Evolutionary conservation across 768 basidiomycete species (phyloP), one percentile per base, ranked within the genome.

Genomic region (Russula lepida): DNA sequence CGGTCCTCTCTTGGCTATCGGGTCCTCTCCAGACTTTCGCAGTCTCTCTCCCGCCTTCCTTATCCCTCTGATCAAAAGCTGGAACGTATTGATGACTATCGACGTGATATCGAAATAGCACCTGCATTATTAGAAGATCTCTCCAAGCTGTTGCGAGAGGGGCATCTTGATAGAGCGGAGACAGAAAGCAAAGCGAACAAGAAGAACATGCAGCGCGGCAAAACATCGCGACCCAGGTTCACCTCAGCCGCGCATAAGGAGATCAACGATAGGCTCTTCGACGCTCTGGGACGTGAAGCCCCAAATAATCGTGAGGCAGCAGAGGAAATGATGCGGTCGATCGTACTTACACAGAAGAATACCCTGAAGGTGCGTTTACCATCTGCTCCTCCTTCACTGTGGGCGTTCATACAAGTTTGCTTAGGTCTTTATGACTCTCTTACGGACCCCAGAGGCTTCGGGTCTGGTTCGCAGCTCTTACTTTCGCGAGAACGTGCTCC

Each of bases 401-500:
- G 9, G 13, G 23, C 19, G 12, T 30, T 28, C n/a, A 37, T 54
- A 30, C 54, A 44, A 4, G 19, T 2, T 33, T n/a, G 1, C 5
- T 41, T 30, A 63, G 62, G 32, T 17, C 30, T 53, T 58, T 17
- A 13, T 35, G 25, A n/a, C 19, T 2, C 28, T 58, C 11, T 11
- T 49, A 4, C 56, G 52, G 30, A n/a, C 19, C 9, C 37, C 30
- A 3, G 52, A 58, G 30, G 23, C 13, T 21, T 23, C 28, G 23
- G 25, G 0, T 19, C 25, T 54, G 2, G 25, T 63, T 21, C 56
- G 57, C 9, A 44, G 23, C 19, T 39, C 57, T 1, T 63, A 63
- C 39, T 44, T 54, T 21, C 62, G 62, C 8, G 61, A 56, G 51
- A 58, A 58, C 25, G 21, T 48, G 19, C 33, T 48, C 2, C 61